A percentile compares a stretch with the other conserved stretches of the same genome.
Evolutionary conservation across 495 filamentous ascomycete species (phyloP).

Genomic region (Penicillium argentinense): DNA sequence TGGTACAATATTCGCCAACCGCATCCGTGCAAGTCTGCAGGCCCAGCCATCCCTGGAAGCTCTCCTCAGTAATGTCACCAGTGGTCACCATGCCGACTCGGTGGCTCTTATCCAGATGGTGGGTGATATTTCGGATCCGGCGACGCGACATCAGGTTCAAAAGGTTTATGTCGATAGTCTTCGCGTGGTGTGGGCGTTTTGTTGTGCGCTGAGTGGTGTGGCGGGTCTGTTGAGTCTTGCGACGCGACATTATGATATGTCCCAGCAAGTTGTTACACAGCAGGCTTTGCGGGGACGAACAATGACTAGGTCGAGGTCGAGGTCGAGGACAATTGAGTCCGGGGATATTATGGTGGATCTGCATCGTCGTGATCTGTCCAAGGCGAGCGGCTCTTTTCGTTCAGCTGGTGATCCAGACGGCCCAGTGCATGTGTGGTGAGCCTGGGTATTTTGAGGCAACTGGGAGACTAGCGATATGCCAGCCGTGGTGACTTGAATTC

Average conservation of each 20-base stretch:
- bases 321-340: too few relatives aligned
- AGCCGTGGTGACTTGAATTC: too few relatives aligned
- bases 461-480: too few relatives aligned
- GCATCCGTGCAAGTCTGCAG: constrained; percentile 32
- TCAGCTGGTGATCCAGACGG: too few relatives aligned
- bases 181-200: constrained; percentile 52
- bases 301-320: too few relatives aligned
- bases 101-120: constrained; percentile 55
- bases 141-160: constrained; percentile 30
- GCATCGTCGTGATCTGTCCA: too few relatives aligned
- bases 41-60: constrained; percentile 34
- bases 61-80: constrained; percentile 44
- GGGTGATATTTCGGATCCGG: constrained; percentile 22
- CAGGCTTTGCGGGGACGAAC: too few relatives aligned
- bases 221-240: constrained; percentile 46
- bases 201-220: constrained; percentile 48
- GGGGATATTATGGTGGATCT: too few relatives aligned
- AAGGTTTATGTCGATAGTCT: constrained; percentile 53
- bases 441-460: too few relatives aligned
- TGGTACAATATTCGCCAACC: constrained; percentile 32
- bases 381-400: too few relatives aligned
- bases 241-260: constrained; percentile 49
- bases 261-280: too few relatives aligned
- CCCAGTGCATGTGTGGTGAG: too few relatives aligned
- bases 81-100: constrained; percentile 53